phyloP scores from a whole-genome alignment of 2,329 filamentous ascomycete species.

The Scleromitrula shiraiana region DNA sequence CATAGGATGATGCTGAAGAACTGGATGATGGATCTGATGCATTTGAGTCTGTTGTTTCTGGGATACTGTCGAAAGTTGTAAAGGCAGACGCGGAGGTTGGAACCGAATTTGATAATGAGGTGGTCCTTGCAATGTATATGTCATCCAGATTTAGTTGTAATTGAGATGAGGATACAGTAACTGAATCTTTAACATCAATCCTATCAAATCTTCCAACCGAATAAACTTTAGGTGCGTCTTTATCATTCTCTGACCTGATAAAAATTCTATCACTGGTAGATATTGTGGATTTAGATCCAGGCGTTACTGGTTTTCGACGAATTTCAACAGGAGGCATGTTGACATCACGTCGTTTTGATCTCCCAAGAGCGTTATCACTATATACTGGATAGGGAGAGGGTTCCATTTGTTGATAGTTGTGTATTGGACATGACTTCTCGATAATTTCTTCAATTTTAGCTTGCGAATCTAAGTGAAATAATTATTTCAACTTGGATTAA shows the following conservation, averaged over 20 bases:
- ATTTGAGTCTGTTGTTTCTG: not conserved
- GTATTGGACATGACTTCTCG: not conserved
- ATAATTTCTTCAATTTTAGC: not conserved
- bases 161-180: not conserved
- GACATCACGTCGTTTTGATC: not conserved
- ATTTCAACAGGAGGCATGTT: not conserved
- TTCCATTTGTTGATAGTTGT: not conserved
- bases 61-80: not conserved
- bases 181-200: not conserved
- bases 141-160: not conserved
- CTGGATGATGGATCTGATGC: not conserved
- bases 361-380: not conserved
- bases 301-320: not conserved
- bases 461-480: not conserved
- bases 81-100: not conserved
- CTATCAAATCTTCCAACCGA: not conserved
- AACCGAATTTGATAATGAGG: not conserved
- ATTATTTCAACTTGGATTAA: too few species aligned
- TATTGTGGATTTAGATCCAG: not conserved
- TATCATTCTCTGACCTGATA: not conserved
- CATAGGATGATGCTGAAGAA: conserved; percentile 11
- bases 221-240: not conserved
- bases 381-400: not conserved
- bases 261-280: not conserved
- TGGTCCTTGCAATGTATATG: not conserved